Conservation (phyloP, 306 rosid species). For the Rosa persica region DNA sequence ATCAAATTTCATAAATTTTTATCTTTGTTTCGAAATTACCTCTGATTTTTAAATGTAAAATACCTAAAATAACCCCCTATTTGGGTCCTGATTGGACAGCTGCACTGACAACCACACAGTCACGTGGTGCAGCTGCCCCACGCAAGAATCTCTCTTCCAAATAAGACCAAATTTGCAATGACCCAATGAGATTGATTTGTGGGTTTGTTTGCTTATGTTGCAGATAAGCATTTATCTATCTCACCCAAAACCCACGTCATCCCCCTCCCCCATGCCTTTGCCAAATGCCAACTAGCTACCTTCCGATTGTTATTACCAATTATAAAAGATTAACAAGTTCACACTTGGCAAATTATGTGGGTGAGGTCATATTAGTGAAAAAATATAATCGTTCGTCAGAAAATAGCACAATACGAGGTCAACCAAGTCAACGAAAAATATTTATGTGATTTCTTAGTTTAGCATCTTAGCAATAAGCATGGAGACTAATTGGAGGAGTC, state of each 20-base stretch:
- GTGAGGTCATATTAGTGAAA: not conserved
- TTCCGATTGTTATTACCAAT: no score
- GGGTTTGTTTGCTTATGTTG: slow-evolving; percentile 37
- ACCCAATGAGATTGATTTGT: not conserved
- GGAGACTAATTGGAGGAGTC: not conserved
- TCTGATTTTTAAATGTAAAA: no score
- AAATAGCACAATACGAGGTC: slow-evolving; percentile 41
- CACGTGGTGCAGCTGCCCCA: no score
- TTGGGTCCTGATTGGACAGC: no score
- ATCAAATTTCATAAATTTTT: no score
- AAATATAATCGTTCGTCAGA: not conserved
- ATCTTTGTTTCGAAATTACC: no score
- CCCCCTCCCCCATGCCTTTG: slow-evolving; percentile 12
- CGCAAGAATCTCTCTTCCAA: no score
- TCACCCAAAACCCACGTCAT: slow-evolving; percentile 25
- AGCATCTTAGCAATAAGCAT: not conserved
- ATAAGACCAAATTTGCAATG: not conserved
- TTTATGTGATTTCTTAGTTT: not conserved
- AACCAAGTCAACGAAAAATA: slow-evolving; percentile 37
- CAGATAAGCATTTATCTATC: slow-evolving; percentile 43
- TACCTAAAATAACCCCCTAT: no score
- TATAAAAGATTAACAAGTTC: not conserved
- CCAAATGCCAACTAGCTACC: slow-evolving; percentile 27
- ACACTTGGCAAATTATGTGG: not conserved
- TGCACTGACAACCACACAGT: no score